phyloP scores from a whole-genome alignment of 192 early-diverging fungal genomes.

The Umbelopsis ramanniana region DNA sequence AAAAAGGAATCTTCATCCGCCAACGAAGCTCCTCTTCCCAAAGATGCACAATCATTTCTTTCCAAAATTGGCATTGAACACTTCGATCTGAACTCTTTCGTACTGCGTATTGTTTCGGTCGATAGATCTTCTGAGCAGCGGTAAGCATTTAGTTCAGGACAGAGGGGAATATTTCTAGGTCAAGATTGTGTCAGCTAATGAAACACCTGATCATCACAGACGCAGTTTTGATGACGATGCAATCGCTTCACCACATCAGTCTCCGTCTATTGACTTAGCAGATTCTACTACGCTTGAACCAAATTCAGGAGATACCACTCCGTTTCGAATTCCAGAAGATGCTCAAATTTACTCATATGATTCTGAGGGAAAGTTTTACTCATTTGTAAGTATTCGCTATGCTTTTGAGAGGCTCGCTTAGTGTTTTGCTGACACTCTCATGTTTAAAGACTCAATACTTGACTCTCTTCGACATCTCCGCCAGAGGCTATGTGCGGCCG shows the following conservation, averaged over 20 bases:
- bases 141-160: conserved; percentile 3
- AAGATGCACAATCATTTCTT: conserved; percentile 20
- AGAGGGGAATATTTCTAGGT: not conserved
- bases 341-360: conserved; percentile 57
- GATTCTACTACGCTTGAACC: not conserved
- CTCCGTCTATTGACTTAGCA: not conserved
- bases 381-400: conserved; percentile 46
- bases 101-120: conserved; percentile 49
- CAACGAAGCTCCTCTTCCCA: not conserved
- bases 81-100: conserved; percentile 58
- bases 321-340: conserved; percentile 55
- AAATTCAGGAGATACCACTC: conserved; percentile 28
- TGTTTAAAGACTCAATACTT: conserved; percentile 49
- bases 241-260: not conserved
- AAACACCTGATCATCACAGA: not conserved
- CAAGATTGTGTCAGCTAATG: no score
- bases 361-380: conserved; percentile 50
- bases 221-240: conserved; percentile 2
- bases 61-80: conserved; percentile 24
- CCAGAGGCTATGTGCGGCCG: conserved; percentile 56
- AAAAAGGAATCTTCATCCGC: not conserved
- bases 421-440: not conserved
- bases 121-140: conserved; percentile 40
- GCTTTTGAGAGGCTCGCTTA: not conserved
- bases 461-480: conserved; percentile 58